These are phyloP conservation scores for Panicum hallii DNA, from an alignment of 202 grass and related monocot genomes.

Conservation along the genomic window DNA sequence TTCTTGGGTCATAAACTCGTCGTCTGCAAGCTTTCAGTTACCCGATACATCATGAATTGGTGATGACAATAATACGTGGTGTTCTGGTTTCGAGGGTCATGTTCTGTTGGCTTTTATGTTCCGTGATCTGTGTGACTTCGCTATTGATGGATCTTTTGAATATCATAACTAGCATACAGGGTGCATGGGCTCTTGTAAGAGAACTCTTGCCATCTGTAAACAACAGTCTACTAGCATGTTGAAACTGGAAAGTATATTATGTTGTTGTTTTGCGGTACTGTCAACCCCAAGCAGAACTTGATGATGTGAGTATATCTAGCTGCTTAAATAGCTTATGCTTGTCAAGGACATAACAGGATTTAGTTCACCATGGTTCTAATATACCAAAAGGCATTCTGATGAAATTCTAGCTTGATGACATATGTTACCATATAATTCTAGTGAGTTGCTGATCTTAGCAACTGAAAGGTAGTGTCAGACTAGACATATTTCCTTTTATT, in stretches of 20 bases:
- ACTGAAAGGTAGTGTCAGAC: no score
- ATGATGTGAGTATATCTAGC: not conserved
- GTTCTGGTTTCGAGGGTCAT: not conserved
- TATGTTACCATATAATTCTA: no score
- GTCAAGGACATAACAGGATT: no score
- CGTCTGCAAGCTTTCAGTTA: conserved; percentile 22
- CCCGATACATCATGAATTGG: conserved; percentile 18
- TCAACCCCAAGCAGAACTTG: not conserved
- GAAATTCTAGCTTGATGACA: no score
- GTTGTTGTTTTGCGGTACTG: not conserved
- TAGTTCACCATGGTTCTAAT: no score
- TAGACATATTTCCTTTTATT: no score
- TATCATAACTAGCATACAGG: not conserved
- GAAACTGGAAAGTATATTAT: not conserved
- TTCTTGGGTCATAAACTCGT: conserved; percentile 44
- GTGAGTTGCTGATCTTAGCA: no score
- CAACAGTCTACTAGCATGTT: not conserved
- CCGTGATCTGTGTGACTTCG: not conserved
- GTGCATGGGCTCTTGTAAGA: not conserved
- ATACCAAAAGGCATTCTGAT: no score
- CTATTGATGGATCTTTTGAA: not conserved
- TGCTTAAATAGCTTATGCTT: not conserved
- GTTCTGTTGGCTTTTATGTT: not conserved
- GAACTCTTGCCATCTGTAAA: not conserved
- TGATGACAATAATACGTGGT: conserved; percentile 25